Conservation (phyloP, 805 yeast species). For the Wickerhamiella kazuoi region DNA sequence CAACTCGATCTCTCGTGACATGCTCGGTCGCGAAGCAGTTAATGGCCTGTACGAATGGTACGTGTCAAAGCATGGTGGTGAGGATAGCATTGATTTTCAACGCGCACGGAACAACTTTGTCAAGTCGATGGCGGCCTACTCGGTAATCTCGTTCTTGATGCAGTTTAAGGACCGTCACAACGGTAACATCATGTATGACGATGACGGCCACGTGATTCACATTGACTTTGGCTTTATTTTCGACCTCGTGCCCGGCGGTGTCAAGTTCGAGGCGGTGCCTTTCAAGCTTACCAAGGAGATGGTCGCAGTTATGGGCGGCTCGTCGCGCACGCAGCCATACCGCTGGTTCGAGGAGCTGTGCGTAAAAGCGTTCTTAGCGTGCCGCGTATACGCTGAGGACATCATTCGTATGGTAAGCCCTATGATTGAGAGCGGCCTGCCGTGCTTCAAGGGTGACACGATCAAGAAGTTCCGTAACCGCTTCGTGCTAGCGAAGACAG, state of each 20-base stretch:
- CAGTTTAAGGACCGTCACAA: conserved; percentile 95
- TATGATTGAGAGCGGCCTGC: conserved; percentile 89
- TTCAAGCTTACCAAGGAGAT: conserved; percentile 91
- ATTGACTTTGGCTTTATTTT: conserved; percentile 97
- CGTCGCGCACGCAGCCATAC: conserved; percentile 65
- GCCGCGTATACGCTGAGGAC: conserved; percentile 73
- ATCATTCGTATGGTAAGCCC: conserved; percentile 75
- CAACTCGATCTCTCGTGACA: conserved; percentile 85
- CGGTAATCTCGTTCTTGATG: conserved; percentile 71
- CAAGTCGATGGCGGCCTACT: conserved; percentile 83
- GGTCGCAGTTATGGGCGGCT: conserved; percentile 94
- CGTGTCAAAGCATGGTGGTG: conserved; percentile 87
- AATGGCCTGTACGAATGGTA: conserved; percentile 90
- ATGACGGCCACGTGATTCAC: conserved; percentile 87
- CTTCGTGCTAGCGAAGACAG: conserved; percentile 65
- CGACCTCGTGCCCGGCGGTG: conserved; percentile 98
- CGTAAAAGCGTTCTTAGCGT: conserved; percentile 76
- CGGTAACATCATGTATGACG: conserved; percentile 93
- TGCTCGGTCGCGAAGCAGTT: conserved; percentile 97
- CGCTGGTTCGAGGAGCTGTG: conserved; percentile 90
- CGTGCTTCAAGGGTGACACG: conserved; percentile 81
- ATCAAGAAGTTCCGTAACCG: conserved; percentile 59
- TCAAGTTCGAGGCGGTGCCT: conserved; percentile 94
- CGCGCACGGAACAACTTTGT: conserved; percentile 83
- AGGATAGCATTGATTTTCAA: conserved; percentile 74